A percentile compares a stretch with the other conserved stretches of the same genome.
These are phyloP conservation scores for Plasmodium relictum DNA, from an alignment of 169 alveolate genomes.

Conservation along the genomic window DNA sequence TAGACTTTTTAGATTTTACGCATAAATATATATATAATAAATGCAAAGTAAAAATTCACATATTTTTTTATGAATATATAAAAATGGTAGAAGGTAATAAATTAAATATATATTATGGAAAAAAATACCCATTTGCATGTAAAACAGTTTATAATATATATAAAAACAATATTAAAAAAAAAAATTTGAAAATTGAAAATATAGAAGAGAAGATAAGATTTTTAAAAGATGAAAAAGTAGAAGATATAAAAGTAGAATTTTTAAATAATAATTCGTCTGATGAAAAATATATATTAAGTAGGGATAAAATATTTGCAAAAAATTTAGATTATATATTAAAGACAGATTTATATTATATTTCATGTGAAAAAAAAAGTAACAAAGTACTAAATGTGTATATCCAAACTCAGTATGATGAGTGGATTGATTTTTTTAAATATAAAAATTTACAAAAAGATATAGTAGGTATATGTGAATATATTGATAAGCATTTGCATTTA, in stretches of 20 bases:
- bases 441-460: constrained; percentile 37
- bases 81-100: constrained; percentile 21
- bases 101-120: constrained; percentile 65
- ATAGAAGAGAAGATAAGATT: constrained; percentile 21
- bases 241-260: constrained; percentile 65
- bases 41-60: too few species aligned
- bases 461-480: constrained; percentile 23
- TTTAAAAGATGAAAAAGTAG: constrained; percentile 34
- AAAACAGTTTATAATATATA: constrained; percentile 33
- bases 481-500: constrained; percentile 60
- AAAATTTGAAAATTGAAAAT: not conserved
- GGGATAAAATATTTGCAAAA: constrained; percentile 65
- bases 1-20: too few species aligned
- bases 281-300: constrained; percentile 3
- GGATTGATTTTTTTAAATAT: constrained; percentile 47
- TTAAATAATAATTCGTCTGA: not conserved
- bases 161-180: not conserved
- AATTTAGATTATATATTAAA: constrained; percentile 39
- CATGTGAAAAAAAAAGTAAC: constrained; percentile 12
- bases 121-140: constrained; percentile 69
- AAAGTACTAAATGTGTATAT: constrained; percentile 15
- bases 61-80: not conserved
- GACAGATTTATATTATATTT: constrained; percentile 42
- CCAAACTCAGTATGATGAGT: constrained; percentile 72
- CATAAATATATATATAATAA: too few species aligned